Percentiles rank a stretch among this genome's conserved stretches.
Conservation (phyloP, 177 flowering plant species). For the Vitis hybrid region DNA sequence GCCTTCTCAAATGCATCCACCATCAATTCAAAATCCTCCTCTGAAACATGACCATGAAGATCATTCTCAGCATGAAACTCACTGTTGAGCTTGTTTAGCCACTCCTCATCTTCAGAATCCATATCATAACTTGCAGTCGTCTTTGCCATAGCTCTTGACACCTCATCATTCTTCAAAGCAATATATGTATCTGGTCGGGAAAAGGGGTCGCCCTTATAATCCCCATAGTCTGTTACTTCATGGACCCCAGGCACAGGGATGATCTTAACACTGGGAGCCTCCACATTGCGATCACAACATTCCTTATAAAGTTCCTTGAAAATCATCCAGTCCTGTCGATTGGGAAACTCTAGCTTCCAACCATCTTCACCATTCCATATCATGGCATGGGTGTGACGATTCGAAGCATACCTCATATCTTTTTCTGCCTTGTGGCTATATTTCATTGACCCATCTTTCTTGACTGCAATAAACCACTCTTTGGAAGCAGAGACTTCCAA, state of each 20-base stretch:
- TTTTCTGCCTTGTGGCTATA: constrained; percentile 50
- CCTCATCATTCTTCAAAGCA: constrained; percentile 48
- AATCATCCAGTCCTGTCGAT: constrained; percentile 62
- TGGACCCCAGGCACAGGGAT: constrained; percentile 84
- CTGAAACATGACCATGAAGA: constrained; percentile 32
- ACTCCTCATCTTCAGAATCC: constrained; percentile 87
- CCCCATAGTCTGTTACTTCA: constrained; percentile 47
- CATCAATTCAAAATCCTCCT: constrained; percentile 64
- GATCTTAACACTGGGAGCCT: constrained; percentile 28
- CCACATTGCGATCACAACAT: constrained; percentile 59
- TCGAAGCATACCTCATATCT: constrained; percentile 48
- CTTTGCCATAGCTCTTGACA: constrained; percentile 58
- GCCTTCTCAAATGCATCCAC: constrained; percentile 71
- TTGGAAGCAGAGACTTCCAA: constrained; percentile 54
- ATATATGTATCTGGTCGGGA: constrained; percentile 65
- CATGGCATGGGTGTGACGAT: constrained; percentile 64
- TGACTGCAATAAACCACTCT: constrained; percentile 65
- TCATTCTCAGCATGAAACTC: constrained; percentile 26
- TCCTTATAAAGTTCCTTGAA: constrained; percentile 79
- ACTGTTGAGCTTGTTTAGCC: constrained; percentile 55
- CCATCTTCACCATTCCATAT: constrained; percentile 61
- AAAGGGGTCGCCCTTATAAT: constrained; percentile 27
- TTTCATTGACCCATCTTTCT: constrained; percentile 45
- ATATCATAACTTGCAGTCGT: constrained; percentile 67
- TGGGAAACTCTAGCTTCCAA: constrained; percentile 85